A percentile compares a stretch with the other conserved stretches of the same genome.
phyloP scores from a whole-genome alignment of 2,329 filamentous ascomycete species.

The Beauveria varroae region DNA sequence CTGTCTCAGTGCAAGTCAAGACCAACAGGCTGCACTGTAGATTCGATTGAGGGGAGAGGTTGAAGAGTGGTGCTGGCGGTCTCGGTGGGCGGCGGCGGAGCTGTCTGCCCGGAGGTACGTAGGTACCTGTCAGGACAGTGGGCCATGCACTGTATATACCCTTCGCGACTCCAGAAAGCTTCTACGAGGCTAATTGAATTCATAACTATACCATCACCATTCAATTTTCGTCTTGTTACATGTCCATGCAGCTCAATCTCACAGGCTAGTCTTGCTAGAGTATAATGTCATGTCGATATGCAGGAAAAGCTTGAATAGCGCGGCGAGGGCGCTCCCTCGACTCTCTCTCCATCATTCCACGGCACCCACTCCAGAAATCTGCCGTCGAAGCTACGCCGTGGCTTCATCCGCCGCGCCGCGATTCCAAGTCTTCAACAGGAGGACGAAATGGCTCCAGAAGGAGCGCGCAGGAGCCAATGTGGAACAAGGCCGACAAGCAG shows the following conservation, averaged over 20 bases:
- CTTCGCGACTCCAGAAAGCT: neutral
- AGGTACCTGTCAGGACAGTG: neutral
- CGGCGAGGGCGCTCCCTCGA: conserved; percentile 1
- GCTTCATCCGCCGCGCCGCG: conserved; percentile 69
- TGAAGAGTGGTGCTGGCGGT: conserved; percentile 1
- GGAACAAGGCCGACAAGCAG: conserved; percentile 68
- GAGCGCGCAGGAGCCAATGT: conserved; percentile 70
- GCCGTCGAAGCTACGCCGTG: conserved; percentile 60
- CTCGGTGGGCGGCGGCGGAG: neutral
- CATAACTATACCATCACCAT: neutral
- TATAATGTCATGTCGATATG: conserved; percentile 11
- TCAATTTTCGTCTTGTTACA: neutral
- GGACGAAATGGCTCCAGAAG: conserved; percentile 83
- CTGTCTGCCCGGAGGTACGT: neutral
- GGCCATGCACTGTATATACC: neutral
- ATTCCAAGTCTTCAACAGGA: conserved; percentile 85
- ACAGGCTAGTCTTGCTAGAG: neutral
- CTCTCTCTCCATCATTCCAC: neutral
- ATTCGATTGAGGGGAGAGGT: conserved; percentile 4
- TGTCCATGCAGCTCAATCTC: neutral
- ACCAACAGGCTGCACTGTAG: neutral
- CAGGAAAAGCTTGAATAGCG: neutral
- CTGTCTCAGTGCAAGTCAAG: neutral
- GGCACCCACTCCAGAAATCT: conserved; percentile 30
- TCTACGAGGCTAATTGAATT: neutral